Conservation (phyloP, 805 yeast genomes). For the Nakazawaea wyomingensis region DNA sequence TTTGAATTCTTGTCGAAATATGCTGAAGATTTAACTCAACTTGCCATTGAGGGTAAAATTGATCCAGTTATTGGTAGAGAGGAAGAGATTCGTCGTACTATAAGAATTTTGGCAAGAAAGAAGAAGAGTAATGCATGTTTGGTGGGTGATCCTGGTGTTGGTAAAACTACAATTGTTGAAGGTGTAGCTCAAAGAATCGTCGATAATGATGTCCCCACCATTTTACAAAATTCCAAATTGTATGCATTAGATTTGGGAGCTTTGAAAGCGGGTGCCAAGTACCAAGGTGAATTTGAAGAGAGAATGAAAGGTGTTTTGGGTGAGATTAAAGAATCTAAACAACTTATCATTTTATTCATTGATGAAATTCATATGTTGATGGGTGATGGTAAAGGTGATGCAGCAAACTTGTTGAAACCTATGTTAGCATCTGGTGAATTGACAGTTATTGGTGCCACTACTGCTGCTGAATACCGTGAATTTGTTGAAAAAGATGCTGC, state of each 20-base stretch:
- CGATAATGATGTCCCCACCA: slow-evolving; percentile 91
- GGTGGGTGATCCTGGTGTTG: slow-evolving; percentile 99
- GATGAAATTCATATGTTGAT: slow-evolving; percentile 99
- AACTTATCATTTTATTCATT: slow-evolving; percentile 83
- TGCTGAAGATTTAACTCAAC: slow-evolving; percentile 90
- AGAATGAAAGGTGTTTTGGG: slow-evolving; percentile 93
- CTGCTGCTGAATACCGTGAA: slow-evolving; percentile 89
- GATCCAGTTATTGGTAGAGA: slow-evolving; percentile 99
- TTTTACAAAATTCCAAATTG: slow-evolving; percentile 72
- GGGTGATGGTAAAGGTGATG: slow-evolving; percentile 99
- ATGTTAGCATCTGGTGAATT: slow-evolving; percentile 94
- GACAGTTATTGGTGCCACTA: slow-evolving; percentile 98
- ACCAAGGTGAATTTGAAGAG: slow-evolving; percentile 98
- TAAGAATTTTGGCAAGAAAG: slow-evolving; percentile 93
- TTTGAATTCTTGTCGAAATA: slow-evolving; percentile 84
- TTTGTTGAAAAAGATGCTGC: slow-evolving; percentile 96
- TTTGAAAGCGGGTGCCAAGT: slow-evolving; percentile 96
- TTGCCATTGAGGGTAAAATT: slow-evolving; percentile 88
- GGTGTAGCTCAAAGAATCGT: slow-evolving; percentile 97
- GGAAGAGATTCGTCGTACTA: slow-evolving; percentile 94
- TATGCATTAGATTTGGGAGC: slow-evolving; percentile 94
- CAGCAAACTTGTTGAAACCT: slow-evolving; percentile 94
- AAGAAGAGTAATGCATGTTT: slow-evolving; percentile 94
- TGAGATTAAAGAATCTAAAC: slow-evolving; percentile 82
- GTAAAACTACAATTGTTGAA: slow-evolving; percentile 96